Evolutionary conservation across 495 filamentous ascomycete genomes (phyloP), one percentile per base, ranked within the genome.

Genomic region (Neurospora sp.): DNA sequence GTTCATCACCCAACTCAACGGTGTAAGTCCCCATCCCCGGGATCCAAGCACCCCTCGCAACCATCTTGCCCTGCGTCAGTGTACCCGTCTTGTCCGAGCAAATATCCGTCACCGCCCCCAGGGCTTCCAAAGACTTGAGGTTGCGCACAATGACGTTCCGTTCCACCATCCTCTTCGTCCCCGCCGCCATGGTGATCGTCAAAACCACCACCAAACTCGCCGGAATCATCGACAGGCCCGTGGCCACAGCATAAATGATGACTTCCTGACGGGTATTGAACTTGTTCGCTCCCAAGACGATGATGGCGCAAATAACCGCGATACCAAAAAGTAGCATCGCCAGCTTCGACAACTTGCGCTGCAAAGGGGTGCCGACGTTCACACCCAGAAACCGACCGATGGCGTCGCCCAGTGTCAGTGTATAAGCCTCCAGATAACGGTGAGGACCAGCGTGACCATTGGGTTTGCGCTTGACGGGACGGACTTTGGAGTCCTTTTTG

Each of bases 61-160:
- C 89, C 92, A 94, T 86, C 77, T 90, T 83, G 19, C 90, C 90
- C 78, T 91, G 89, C 0, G 93, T 96, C 17, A 95, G 82, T 0
- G 93, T 96, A 2, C 93, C 93, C 0, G 93, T 96, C 78, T 96
- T 96, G 80, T 96, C 93, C 8, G 90, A 93, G 81, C 92, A 95
- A 72, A 96, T 94, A 74, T 94, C 93, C 39, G 92, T 94, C 38
- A 95, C 91, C 39, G 92, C 93, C 28, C 92, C 93, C 42, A 96
- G 88, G 0, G 93, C 92, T 80, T 95, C 93, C 15, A 96, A 86
- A 24, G 90, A 90, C 73, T 90, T 90, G 36, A 94, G 84, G 76
- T 93, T 83, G 71, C 79, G 90, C 39, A 94, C 89, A 69, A 95
- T 90, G n/a, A 95, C 93, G 75, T 93, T 91, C 10, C 90, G 86